phyloP scores from a whole-genome alignment of 2,329 filamentous ascomycete genomes.

The Chalaropsis thielavioides region DNA sequence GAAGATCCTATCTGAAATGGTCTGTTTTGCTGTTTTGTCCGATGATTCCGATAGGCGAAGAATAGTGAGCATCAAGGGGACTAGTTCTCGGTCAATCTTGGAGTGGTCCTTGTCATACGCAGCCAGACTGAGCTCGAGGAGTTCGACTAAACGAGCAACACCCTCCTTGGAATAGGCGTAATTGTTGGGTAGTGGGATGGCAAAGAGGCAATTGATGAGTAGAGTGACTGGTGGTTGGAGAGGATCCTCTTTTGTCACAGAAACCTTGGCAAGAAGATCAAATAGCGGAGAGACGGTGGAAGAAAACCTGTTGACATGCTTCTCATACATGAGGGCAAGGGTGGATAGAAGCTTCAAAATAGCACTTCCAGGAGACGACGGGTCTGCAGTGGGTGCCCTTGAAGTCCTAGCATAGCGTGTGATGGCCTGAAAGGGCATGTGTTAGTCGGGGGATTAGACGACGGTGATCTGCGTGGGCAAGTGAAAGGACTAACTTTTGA shows the following conservation, averaged over 20 bases:
- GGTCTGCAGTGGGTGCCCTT: slow-evolving; percentile 18
- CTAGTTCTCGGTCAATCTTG: slow-evolving; percentile 13
- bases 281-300: slow-evolving; percentile 17
- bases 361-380: slow-evolving; percentile 19
- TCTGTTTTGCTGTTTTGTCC: slow-evolving; percentile 28
- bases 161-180: slow-evolving; percentile 17
- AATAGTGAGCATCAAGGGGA: slow-evolving; percentile 17
- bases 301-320: slow-evolving; percentile 19
- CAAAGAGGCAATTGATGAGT: slow-evolving; percentile 19
- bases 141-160: slow-evolving; percentile 5
- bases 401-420: slow-evolving; percentile 18
- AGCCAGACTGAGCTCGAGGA: slow-evolving; percentile 9
- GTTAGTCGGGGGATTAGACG: neutral
- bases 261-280: slow-evolving; percentile 18
- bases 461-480: neutral
- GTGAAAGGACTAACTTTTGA: slow-evolving; percentile 16
- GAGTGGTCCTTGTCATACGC: slow-evolving; percentile 13
- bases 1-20: slow-evolving; percentile 54
- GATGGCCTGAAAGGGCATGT: slow-evolving; percentile 15
- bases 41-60: slow-evolving; percentile 17
- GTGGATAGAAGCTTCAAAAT: slow-evolving; percentile 20
- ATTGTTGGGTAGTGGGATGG: slow-evolving; percentile 18
- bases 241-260: slow-evolving; percentile 17
- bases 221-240: slow-evolving; percentile 20
- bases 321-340: slow-evolving; percentile 19